Conservation (phyloP, 768 basidiomycete genomes). For the Amanita pallidorosea region DNA sequence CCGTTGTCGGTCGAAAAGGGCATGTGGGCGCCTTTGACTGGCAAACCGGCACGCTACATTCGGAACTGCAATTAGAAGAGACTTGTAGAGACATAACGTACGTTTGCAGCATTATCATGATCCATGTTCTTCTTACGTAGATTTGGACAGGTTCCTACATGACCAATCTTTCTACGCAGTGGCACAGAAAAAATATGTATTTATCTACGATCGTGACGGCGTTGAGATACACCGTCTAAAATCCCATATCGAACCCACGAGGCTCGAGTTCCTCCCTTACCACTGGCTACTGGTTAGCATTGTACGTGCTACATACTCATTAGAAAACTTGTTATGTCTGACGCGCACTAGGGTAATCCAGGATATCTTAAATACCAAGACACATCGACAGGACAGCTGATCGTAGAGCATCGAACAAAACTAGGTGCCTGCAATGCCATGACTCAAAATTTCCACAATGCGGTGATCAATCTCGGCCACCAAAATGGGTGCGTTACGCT, state of each 20-base stretch:
- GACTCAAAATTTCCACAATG: constrained; percentile 88
- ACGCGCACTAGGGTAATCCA: constrained; percentile 53
- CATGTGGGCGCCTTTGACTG: constrained; percentile 93
- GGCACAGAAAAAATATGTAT: constrained; percentile 92
- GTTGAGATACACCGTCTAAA: constrained; percentile 85
- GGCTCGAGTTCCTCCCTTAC: constrained; percentile 88
- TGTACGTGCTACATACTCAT: constrained; percentile 31
- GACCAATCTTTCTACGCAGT: constrained; percentile 91
- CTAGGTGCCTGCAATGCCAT: constrained; percentile 78
- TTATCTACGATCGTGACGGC: constrained; percentile 90
- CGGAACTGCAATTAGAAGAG: constrained; percentile 84
- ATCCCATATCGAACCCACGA: constrained; percentile 79
- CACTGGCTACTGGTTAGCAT: constrained; percentile 88
- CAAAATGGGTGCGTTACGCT: constrained; percentile 92
- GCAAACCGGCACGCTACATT: constrained; percentile 76
- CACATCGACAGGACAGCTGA: constrained; percentile 81
- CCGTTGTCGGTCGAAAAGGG: constrained; percentile 72
- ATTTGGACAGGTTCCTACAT: constrained; percentile 62
- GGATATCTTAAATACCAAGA: constrained; percentile 97
- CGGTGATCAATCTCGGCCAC: constrained; percentile 90
- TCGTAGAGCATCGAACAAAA: constrained; percentile 84
- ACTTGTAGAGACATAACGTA: constrained; percentile 89
- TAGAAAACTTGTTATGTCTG: background rate
- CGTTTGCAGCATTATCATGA: constrained; percentile 16
- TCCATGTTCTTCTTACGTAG: background rate